Conservation (phyloP, 352 stramenopile species). For the Pythium chondricola region DNA sequence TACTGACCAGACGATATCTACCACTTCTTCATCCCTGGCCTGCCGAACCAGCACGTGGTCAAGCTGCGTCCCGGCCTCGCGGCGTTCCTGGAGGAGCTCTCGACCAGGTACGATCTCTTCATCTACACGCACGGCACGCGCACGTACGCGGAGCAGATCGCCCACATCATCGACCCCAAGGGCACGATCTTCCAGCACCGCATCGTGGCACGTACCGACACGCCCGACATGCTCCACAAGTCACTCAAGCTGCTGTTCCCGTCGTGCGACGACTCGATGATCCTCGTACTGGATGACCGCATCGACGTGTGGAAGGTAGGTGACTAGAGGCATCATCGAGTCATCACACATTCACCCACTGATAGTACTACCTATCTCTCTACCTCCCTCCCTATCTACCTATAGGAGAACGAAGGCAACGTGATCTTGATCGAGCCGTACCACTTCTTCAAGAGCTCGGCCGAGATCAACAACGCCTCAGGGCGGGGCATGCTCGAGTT, state of each 20-base stretch:
- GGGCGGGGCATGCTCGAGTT: conserved; percentile 36
- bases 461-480: conserved; percentile 82
- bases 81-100: conserved; percentile 84
- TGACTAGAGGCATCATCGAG: not conserved
- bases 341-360: too few species aligned
- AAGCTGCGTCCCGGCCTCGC: conserved; percentile 90
- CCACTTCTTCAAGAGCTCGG: conserved; percentile 75
- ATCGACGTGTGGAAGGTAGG: conserved; percentile 77
- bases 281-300: conserved; percentile 77
- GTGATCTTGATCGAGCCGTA: conserved; percentile 85
- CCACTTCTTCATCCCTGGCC: conserved; percentile 71
- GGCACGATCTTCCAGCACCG: conserved; percentile 79
- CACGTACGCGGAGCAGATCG: conserved; percentile 92
- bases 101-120: conserved; percentile 87
- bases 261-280: conserved; percentile 85
- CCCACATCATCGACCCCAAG: conserved; percentile 87
- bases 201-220: conserved; percentile 84
- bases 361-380: not conserved
- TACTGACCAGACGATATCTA: conserved; percentile 65
- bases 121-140: conserved; percentile 95
- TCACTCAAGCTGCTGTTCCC: conserved; percentile 84
- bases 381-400: too few species aligned
- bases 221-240: conserved; percentile 82
- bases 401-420: conserved; percentile 75
- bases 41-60: conserved; percentile 83